Evolutionary conservation across 192 early-diverging fungal genomes (phyloP).

Genomic region (Diversispora eburnea): DNA sequence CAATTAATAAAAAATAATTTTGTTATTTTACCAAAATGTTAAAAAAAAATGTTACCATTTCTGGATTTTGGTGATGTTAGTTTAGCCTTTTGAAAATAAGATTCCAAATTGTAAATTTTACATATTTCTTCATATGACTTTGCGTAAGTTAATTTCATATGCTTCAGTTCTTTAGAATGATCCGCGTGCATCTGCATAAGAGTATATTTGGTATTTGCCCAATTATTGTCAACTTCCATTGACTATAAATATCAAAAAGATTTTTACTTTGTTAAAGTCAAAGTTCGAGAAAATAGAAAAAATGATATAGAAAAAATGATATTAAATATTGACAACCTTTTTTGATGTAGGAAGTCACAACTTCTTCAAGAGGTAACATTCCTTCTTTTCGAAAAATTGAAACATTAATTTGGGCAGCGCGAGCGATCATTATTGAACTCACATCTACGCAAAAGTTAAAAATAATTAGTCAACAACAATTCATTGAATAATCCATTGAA

Average conservation of each 20-base stretch:
- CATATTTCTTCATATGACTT: conserved; percentile 57
- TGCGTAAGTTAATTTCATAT: conserved; percentile 41
- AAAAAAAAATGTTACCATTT: conserved; percentile 5
- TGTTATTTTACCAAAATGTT: not conserved
- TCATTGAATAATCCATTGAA: not conserved
- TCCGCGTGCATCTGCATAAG: conserved; percentile 79
- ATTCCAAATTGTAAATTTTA: conserved; percentile 31
- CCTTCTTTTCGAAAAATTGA: conserved; percentile 80
- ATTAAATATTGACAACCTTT: conserved; percentile 35
- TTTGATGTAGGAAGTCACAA: conserved; percentile 65
- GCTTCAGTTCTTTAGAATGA: conserved; percentile 50
- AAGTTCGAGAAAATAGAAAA: not conserved
- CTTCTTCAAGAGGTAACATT: conserved; percentile 48
- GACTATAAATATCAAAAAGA: conserved; percentile 36
- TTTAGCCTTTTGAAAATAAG: not conserved
- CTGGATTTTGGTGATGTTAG: not conserved
- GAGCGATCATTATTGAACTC: conserved; percentile 84
- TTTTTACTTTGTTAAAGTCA: not conserved
- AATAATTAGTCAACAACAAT: too few relatives aligned
- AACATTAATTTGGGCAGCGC: conserved; percentile 81
- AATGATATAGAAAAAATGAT: not conserved
- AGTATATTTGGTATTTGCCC: conserved; percentile 88
- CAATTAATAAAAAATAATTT: not conserved
- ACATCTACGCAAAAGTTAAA: conserved; percentile 27
- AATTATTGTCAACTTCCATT: conserved; percentile 67